phyloP scores from a whole-genome alignment of 2,329 filamentous ascomycete genomes.

The Sclerotinia sclerotiorum region DNA sequence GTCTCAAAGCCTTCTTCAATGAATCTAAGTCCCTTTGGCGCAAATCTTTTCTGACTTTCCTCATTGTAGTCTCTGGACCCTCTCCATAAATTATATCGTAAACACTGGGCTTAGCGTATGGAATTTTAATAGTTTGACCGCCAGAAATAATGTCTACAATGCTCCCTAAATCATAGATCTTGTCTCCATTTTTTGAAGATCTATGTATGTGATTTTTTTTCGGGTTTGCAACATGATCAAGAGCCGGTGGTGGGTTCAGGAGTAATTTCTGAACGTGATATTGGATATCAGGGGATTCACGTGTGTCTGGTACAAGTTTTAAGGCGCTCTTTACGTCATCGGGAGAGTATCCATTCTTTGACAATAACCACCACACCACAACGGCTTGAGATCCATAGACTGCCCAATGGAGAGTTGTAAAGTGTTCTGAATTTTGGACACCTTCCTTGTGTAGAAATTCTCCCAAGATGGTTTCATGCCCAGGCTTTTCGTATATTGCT shows the following conservation, averaged over 20 bases:
- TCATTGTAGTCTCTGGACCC: background rate
- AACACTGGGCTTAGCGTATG: background rate
- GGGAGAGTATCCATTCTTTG: background rate
- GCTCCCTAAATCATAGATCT: background rate
- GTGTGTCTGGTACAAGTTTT: background rate
- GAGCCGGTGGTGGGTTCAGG: background rate
- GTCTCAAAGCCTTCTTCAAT: background rate
- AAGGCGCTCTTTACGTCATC: background rate
- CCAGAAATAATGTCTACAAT: background rate
- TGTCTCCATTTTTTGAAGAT: background rate
- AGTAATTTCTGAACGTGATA: background rate
- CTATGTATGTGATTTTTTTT: background rate
- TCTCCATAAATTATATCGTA: background rate
- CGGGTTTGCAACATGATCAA: background rate
- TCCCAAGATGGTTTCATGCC: background rate
- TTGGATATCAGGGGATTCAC: background rate
- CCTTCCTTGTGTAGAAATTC: background rate
- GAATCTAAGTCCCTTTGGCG: background rate
- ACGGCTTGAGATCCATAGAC: background rate
- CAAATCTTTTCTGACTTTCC: background rate
- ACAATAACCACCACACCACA: constrained; percentile 1
- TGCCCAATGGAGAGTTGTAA: constrained; percentile 7
- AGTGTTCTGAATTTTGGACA: background rate
- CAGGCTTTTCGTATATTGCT: background rate
- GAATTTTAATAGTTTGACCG: background rate